Percentiles rank a stretch among this genome's conserved stretches.
Evolutionary conservation across 805 yeast species (phyloP).

Genomic region (Priceomyces carsonii): DNA sequence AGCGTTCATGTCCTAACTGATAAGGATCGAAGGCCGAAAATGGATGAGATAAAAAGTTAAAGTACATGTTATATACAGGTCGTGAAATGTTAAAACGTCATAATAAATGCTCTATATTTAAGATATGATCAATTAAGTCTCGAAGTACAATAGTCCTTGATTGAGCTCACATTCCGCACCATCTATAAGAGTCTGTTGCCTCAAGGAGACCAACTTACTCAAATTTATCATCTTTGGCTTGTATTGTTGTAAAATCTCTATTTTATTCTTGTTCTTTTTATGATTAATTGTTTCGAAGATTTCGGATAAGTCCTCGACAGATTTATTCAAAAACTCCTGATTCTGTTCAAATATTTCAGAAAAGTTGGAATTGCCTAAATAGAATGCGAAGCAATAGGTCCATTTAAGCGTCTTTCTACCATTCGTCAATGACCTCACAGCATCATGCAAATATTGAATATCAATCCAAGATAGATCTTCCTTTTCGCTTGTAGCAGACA

Average conservation of each 20-base stretch:
- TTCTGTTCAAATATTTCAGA: conserved; percentile 68
- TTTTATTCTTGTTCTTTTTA: conserved; percentile 24
- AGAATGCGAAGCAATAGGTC: conserved; percentile 84
- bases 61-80: no score
- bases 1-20: no score
- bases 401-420: conserved; percentile 83
- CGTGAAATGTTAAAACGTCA: no score
- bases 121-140: conserved; percentile 4
- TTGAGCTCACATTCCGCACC: conserved; percentile 44
- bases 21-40: no score
- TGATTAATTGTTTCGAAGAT: conserved; percentile 49
- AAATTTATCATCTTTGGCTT: conserved; percentile 43
- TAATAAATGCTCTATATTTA: no score
- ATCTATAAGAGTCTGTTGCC: conserved; percentile 44
- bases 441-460: conserved; percentile 77
- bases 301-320: conserved; percentile 70
- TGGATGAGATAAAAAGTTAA: no score
- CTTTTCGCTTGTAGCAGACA: conserved; percentile 35
- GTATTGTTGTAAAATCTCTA: conserved; percentile 32
- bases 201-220: conserved; percentile 40
- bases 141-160: conserved; percentile 30
- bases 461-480: conserved; percentile 72
- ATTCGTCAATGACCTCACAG: conserved; percentile 60
- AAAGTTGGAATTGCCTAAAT: conserved; percentile 53
- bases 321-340: conserved; percentile 61